Evolutionary conservation across 2,329 filamentous ascomycete species (phyloP).

Genomic region (Capronia americana): DNA sequence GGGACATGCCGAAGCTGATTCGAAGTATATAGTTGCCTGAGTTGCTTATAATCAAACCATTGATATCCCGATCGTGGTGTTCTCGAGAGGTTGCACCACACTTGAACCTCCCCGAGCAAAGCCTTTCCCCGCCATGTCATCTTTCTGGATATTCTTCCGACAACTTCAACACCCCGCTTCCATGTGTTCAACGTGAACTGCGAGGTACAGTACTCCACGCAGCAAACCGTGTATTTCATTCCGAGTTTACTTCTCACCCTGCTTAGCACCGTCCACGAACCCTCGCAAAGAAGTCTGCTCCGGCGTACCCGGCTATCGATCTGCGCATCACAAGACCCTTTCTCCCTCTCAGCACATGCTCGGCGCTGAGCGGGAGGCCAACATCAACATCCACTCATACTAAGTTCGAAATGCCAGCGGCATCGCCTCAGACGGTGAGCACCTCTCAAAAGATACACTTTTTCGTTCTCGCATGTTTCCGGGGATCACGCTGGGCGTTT

Average conservation of each 20-base stretch:
- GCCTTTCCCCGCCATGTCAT: not conserved
- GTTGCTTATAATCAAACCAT: conserved; percentile 15
- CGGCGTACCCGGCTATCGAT: not conserved
- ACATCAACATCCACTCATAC: not conserved
- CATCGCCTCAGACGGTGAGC: conserved; percentile 39
- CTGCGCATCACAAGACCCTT: not conserved
- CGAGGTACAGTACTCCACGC: not conserved
- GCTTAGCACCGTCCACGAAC: not conserved
- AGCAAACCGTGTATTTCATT: not conserved
- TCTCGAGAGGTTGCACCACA: not conserved
- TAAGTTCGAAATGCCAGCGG: conserved; percentile 36
- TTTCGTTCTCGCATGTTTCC: not conserved
- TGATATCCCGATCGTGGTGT: not conserved
- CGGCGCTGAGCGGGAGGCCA: not conserved
- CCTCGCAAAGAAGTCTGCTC: not conserved
- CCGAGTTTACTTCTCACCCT: not conserved
- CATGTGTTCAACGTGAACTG: not conserved
- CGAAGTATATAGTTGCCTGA: conserved; percentile 12
- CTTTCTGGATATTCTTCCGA: not conserved
- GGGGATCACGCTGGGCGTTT: not conserved
- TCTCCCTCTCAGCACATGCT: not conserved
- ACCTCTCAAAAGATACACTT: not conserved
- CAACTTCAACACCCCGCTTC: not conserved
- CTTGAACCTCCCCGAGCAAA: not conserved
- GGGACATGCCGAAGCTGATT: not conserved